Conservation (phyloP, 495 filamentous ascomycete genomes). For the Chaetomium tenue region DNA sequence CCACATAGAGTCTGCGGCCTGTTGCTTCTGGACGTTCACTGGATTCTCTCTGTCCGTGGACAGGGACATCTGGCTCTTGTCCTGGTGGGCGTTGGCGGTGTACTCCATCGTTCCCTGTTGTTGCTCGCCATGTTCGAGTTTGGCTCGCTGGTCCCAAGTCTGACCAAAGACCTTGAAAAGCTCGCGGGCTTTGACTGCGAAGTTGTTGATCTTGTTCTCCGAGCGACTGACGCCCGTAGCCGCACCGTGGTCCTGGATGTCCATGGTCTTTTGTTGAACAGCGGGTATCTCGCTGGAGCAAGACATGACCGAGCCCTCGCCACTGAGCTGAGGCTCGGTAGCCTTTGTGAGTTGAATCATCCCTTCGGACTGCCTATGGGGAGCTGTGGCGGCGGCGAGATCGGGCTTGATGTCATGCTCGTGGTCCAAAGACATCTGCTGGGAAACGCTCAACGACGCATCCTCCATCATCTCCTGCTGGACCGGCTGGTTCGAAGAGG, state of each 20-base stretch:
- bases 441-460: no score
- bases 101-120: background rate
- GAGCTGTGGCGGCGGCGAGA: background rate
- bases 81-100: background rate
- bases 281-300: background rate
- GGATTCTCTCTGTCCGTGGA: background rate
- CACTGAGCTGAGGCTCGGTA: background rate
- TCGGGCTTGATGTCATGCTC: background rate
- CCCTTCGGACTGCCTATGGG: background rate
- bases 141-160: background rate
- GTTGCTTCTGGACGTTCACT: background rate
- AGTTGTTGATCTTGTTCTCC: background rate
- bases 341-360: background rate
- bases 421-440: background rate
- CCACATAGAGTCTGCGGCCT: background rate
- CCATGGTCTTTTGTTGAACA: background rate
- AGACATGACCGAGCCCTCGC: background rate
- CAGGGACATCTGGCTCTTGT: background rate
- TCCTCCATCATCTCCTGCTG: background rate
- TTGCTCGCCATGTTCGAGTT: background rate
- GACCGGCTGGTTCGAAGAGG: background rate
- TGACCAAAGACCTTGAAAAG: background rate
- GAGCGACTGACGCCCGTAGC: background rate
- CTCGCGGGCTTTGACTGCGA: background rate
- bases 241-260: background rate